Conservation (phyloP, 768 basidiomycete species). For the Mrakia blollopis region DNA sequence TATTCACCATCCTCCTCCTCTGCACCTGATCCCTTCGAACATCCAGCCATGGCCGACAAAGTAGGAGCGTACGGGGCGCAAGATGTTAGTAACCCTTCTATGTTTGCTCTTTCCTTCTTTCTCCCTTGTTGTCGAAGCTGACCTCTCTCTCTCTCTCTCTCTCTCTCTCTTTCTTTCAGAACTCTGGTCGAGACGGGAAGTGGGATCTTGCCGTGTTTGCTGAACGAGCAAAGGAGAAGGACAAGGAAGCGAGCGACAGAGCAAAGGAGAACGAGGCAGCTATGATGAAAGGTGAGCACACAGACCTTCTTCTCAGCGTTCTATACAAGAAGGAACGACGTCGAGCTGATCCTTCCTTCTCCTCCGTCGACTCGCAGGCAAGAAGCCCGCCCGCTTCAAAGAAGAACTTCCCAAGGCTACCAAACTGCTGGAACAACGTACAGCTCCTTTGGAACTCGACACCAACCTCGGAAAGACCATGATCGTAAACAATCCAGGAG, state of each 20-base stretch:
- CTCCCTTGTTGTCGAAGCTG: background rate
- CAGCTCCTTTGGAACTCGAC: slow-evolving; percentile 76
- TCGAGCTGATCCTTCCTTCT: background rate
- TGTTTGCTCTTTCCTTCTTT: background rate
- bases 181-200: slow-evolving; percentile 50
- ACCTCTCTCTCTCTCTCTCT: background rate
- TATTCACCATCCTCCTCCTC: background rate
- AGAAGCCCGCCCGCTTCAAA: slow-evolving; percentile 48
- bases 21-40: background rate
- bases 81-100: slow-evolving; percentile 27
- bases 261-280: slow-evolving; percentile 56
- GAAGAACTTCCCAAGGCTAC: slow-evolving; percentile 84
- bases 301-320: background rate
- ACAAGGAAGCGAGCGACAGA: slow-evolving; percentile 64
- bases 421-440: slow-evolving; percentile 84
- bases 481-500: slow-evolving; percentile 76
- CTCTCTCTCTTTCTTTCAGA: slow-evolving; percentile 25
- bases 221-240: slow-evolving; percentile 44
- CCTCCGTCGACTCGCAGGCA: slow-evolving; percentile 53
- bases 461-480: slow-evolving; percentile 94
- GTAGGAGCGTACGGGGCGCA: slow-evolving; percentile 39
- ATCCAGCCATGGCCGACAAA: slow-evolving; percentile 33
- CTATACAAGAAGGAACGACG: background rate
- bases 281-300: slow-evolving; percentile 65
- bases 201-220: slow-evolving; percentile 78